Conservation (phyloP, 768 basidiomycete species). For the Austroboletus eburneus region DNA sequence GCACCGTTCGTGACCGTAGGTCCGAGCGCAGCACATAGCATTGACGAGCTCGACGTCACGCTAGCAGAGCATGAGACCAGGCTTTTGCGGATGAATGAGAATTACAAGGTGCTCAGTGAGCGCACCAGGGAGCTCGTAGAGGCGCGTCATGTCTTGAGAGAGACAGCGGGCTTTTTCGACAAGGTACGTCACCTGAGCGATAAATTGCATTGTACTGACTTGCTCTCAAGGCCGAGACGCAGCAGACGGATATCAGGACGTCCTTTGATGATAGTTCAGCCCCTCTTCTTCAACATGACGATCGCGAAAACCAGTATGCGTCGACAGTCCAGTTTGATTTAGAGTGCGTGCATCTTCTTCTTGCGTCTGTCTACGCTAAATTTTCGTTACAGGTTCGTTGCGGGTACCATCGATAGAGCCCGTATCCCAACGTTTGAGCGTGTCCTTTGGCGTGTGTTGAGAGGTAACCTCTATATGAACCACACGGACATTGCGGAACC, state of each 20-base stretch:
- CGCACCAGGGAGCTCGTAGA: constrained; percentile 85
- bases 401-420: constrained; percentile 92
- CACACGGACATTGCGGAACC: constrained; percentile 92
- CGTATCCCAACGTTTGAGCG: constrained; percentile 94
- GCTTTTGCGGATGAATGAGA: constrained; percentile 86
- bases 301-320: constrained; percentile 65
- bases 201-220: constrained; percentile 6
- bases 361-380: background rate
- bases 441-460: constrained; percentile 94
- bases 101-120: constrained; percentile 84
- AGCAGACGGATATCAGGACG: constrained; percentile 73
- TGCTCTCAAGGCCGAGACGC: constrained; percentile 62
- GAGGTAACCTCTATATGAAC: constrained; percentile 99
- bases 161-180: constrained; percentile 96
- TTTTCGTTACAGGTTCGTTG: constrained; percentile 66
- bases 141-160: constrained; percentile 88
- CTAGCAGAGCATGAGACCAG: constrained; percentile 84
- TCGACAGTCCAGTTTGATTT: constrained; percentile 71
- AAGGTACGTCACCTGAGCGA: constrained; percentile 45
- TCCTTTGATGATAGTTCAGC: constrained; percentile 92
- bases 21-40: constrained; percentile 86
- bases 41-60: constrained; percentile 89
- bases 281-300: constrained; percentile 88
- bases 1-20: constrained; percentile 85
- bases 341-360: constrained; percentile 52